phyloP scores from a whole-genome alignment of 148 eudicot species.

The Diospyros lotus region DNA sequence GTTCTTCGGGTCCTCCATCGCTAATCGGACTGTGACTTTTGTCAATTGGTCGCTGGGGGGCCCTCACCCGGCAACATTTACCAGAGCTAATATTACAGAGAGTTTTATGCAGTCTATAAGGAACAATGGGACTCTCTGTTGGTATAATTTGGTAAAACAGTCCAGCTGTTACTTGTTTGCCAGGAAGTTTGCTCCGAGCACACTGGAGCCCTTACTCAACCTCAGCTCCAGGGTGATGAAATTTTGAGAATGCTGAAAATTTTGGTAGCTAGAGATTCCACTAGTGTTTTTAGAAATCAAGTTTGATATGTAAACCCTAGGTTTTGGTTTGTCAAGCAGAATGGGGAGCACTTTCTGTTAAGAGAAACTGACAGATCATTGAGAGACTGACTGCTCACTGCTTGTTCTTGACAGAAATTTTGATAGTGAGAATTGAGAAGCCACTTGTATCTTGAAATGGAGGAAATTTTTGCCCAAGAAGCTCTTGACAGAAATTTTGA shows the following conservation, averaged over 20 bases:
- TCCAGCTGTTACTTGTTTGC: slow-evolving; percentile 66
- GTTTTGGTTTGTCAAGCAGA: neutral
- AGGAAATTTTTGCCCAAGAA: no score
- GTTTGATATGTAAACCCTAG: neutral
- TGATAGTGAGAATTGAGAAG: no score
- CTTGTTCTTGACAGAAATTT: no score
- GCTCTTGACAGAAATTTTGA: no score
- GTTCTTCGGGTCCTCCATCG: slow-evolving; percentile 39
- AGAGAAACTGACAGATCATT: no score
- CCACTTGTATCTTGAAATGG: no score
- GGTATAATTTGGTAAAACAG: slow-evolving; percentile 40
- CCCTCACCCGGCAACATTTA: slow-evolving; percentile 73
- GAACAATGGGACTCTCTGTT: slow-evolving; percentile 62
- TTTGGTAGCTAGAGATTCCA: neutral
- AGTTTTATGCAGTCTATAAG: slow-evolving; percentile 54
- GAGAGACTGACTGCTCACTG: no score
- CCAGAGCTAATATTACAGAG: slow-evolving; percentile 50
- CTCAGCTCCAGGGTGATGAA: slow-evolving; percentile 47
- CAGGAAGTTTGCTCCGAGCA: slow-evolving; percentile 63
- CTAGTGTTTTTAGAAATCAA: neutral
- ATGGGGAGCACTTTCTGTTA: no score
- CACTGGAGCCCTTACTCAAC: slow-evolving; percentile 59
- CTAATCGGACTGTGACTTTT: slow-evolving; percentile 70
- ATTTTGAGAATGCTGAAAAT: slow-evolving; percentile 29
- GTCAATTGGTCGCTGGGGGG: slow-evolving; percentile 67